Conservation (phyloP, 257 asterid species). For the Nicotiana otophora region DNA sequence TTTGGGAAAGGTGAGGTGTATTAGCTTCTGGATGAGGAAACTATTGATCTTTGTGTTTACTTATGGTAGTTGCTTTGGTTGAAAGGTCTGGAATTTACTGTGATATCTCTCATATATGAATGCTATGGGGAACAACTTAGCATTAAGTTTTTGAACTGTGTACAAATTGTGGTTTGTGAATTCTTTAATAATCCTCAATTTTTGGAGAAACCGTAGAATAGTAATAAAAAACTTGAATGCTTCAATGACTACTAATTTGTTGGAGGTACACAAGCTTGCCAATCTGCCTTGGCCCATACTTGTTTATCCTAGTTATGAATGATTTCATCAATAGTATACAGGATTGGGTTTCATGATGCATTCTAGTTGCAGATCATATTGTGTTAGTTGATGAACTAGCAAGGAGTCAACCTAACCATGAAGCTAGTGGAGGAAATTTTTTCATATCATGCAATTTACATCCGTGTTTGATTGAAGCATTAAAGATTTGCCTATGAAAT, state of each 20-base stretch:
- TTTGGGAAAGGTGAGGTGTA: constrained; percentile 59
- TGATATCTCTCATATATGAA: background rate
- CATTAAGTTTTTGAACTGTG: background rate
- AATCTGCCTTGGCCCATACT: background rate
- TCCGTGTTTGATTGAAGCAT: background rate
- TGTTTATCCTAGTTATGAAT: background rate
- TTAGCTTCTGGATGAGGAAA: background rate
- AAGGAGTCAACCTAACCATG: background rate
- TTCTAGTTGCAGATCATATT: background rate
- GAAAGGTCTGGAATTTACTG: background rate
- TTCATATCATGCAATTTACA: background rate
- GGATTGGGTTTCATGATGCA: background rate
- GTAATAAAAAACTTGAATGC: background rate
- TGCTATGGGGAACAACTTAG: background rate
- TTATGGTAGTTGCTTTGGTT: background rate
- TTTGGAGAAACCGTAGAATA: background rate
- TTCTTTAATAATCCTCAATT: background rate
- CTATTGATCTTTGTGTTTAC: background rate
- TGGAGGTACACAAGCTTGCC: background rate
- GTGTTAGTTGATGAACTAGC: background rate
- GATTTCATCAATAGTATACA: background rate
- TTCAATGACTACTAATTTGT: background rate
- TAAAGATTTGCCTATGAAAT: background rate
- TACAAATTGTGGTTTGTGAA: background rate
- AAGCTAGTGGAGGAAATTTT: background rate